These are phyloP conservation scores for Taxillus chinensis DNA, from an alignment of 164 flowering plant genomes.

Conservation along the genomic window DNA sequence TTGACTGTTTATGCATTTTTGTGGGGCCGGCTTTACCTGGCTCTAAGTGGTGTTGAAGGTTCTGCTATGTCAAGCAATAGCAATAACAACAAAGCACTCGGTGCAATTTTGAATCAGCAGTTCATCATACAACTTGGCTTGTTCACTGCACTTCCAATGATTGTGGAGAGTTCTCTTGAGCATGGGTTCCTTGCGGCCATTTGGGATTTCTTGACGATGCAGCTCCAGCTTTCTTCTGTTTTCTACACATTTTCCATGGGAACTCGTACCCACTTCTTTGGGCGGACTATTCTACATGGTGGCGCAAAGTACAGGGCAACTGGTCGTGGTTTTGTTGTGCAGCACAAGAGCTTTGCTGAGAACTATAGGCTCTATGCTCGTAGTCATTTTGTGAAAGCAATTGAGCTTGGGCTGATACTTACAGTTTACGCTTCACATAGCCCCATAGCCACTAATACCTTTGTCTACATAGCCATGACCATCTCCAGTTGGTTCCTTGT, in stretches of 20 bases:
- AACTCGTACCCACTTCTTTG: constrained; percentile 59
- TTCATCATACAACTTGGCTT: constrained; percentile 57
- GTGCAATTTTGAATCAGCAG: constrained; percentile 53
- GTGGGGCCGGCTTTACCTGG: constrained; percentile 64
- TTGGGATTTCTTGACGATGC: constrained; percentile 57
- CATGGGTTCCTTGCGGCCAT: constrained; percentile 48
- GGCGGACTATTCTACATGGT: constrained; percentile 61
- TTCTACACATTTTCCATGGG: constrained; percentile 69
- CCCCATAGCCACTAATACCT: constrained; percentile 30
- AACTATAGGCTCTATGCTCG: constrained; percentile 55
- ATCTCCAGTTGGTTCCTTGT: constrained; percentile 60
- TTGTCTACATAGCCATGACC: constrained; percentile 47
- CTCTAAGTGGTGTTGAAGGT: constrained; percentile 52
- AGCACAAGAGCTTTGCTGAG: constrained; percentile 57
- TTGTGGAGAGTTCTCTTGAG: constrained; percentile 54
- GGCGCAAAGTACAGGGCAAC: constrained; percentile 70
- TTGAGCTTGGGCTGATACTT: constrained; percentile 55
- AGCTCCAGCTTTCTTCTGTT: constrained; percentile 54
- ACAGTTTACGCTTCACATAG: constrained; percentile 46
- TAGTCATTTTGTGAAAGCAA: constrained; percentile 57
- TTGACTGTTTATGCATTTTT: constrained; percentile 53
- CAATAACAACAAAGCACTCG: constrained; percentile 37
- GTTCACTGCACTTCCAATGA: constrained; percentile 60
- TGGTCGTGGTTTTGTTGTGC: constrained; percentile 64
- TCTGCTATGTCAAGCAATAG: constrained; percentile 19